Evolutionary conservation across 768 basidiomycete genomes (phyloP).

Genomic region (Mycena amicta): DNA sequence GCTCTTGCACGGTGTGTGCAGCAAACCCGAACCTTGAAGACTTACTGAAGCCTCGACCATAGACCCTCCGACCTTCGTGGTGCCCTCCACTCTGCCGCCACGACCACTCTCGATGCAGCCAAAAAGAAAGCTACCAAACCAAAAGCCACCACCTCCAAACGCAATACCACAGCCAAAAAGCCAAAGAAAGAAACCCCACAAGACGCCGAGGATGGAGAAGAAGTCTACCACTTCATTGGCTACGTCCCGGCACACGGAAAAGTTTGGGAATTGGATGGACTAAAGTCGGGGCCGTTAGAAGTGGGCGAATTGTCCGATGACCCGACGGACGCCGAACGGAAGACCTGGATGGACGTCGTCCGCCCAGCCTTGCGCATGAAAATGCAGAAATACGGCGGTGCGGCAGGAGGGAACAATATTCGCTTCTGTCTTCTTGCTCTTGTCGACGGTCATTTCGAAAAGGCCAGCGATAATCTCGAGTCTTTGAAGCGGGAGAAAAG

Average conservation of each 20-base stretch:
- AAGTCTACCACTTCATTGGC: constrained; percentile 66
- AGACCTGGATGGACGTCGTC: constrained; percentile 60
- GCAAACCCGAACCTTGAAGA: not conserved
- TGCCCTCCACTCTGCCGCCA: constrained; percentile 47
- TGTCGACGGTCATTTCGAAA: constrained; percentile 52
- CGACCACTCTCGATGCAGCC: constrained; percentile 44
- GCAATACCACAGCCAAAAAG: constrained; percentile 21
- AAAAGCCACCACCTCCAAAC: constrained; percentile 14
- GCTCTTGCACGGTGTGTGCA: constrained; percentile 55
- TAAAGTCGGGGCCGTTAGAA: constrained; percentile 63
- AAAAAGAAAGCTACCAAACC: constrained; percentile 39
- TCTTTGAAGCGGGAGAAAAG: constrained; percentile 49
- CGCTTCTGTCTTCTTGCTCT: constrained; percentile 65
- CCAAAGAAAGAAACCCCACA: constrained; percentile 26
- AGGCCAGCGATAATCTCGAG: constrained; percentile 55
- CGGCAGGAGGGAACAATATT: constrained; percentile 47
- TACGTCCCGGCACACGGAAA: constrained; percentile 64
- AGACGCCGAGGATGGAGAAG: constrained; percentile 42
- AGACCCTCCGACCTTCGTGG: constrained; percentile 64
- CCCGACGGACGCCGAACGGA: constrained; percentile 12
- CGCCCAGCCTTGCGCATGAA: constrained; percentile 62
- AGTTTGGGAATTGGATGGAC: constrained; percentile 73
- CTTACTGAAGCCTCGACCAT: constrained; percentile 6
- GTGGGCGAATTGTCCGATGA: constrained; percentile 54
- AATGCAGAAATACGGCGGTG: constrained; percentile 60